A percentile compares a stretch with the other conserved stretches of the same genome.
Conservation (phyloP, 805 yeast species). For the Cyberlindnera amylophila region DNA sequence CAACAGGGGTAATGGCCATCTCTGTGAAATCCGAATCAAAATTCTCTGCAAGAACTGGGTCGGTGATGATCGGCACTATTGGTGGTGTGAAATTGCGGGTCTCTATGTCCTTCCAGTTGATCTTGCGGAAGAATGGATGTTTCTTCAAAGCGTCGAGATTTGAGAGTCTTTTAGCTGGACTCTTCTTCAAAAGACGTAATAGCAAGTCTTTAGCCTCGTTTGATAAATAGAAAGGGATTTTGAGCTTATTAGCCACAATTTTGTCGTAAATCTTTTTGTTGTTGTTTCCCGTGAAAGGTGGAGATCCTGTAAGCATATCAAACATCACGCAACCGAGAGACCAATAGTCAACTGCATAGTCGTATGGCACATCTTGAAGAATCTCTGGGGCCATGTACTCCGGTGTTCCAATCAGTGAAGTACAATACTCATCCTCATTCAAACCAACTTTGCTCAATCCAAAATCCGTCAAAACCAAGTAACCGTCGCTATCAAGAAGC, state of each 20-base stretch:
- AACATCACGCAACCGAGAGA: slow-evolving; percentile 78
- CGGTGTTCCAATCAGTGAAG: slow-evolving; percentile 77
- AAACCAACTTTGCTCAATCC: slow-evolving; percentile 82
- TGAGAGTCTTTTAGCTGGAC: slow-evolving; percentile 59
- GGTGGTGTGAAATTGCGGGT: slow-evolving; percentile 57
- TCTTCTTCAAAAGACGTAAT: slow-evolving; percentile 60
- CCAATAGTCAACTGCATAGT: slow-evolving; percentile 87
- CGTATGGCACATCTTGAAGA: slow-evolving; percentile 70
- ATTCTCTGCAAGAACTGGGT: slow-evolving; percentile 81
- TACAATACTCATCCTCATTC: slow-evolving; percentile 59
- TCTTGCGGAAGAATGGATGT: slow-evolving; percentile 73
- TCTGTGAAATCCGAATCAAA: slow-evolving; percentile 77
- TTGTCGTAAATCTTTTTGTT: slow-evolving; percentile 74
- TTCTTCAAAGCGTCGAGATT: slow-evolving; percentile 56
- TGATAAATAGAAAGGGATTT: slow-evolving; percentile 71
- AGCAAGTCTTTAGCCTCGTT: slow-evolving; percentile 77
- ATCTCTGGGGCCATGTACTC: slow-evolving; percentile 92
- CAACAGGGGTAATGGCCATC: slow-evolving; percentile 43
- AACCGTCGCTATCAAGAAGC: slow-evolving; percentile 89
- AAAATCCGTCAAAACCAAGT: slow-evolving; percentile 92
- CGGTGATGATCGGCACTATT: slow-evolving; percentile 74
- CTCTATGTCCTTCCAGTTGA: slow-evolving; percentile 63
- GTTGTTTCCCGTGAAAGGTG: slow-evolving; percentile 85
- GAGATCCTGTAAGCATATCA: slow-evolving; percentile 80
- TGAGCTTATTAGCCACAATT: slow-evolving; percentile 62